Evolutionary conservation across 306 rosid genomes (phyloP).

Genomic region (Biancaea sappan): DNA sequence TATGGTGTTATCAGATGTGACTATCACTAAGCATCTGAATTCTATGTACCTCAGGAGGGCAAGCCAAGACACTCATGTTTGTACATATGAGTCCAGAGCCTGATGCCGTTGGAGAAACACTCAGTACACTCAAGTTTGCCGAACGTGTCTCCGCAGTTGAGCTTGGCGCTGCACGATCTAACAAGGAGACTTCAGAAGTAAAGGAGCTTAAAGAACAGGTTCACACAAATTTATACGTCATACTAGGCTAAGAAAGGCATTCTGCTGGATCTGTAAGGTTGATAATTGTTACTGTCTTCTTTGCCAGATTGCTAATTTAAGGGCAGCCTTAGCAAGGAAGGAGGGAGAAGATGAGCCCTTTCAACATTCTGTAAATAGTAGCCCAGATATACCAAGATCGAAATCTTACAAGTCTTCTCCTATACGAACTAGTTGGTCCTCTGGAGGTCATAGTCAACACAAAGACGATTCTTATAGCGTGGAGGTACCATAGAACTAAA

Average conservation of each 20-base stretch:
- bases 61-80: constrained; percentile 98
- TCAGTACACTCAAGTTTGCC: constrained; percentile 93
- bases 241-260: not conserved
- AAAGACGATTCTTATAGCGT: constrained; percentile 54
- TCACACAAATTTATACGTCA: not conserved
- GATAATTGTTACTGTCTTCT: constrained; percentile 20
- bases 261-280: not conserved
- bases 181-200: constrained; percentile 73
- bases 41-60: constrained; percentile 66
- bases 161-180: constrained; percentile 89
- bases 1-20: not conserved
- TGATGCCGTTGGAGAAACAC: constrained; percentile 78
- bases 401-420: constrained; percentile 53
- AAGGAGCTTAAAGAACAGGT: constrained; percentile 97
- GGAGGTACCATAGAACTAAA: constrained; percentile 48
- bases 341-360: constrained; percentile 56
- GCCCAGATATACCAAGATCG: constrained; percentile 44
- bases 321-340: constrained; percentile 68
- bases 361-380: constrained; percentile 44
- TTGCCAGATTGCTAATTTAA: constrained; percentile 67
- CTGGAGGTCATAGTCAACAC: constrained; percentile 50
- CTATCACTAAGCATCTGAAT: not conserved
- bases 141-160: constrained; percentile 92
- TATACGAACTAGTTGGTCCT: constrained; percentile 38
- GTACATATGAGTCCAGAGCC: constrained; percentile 88